Percentiles rank a stretch among this genome's conserved stretches.
phyloP scores from a whole-genome alignment of 257 asterid genomes.

The Jacaranda copaia region DNA sequence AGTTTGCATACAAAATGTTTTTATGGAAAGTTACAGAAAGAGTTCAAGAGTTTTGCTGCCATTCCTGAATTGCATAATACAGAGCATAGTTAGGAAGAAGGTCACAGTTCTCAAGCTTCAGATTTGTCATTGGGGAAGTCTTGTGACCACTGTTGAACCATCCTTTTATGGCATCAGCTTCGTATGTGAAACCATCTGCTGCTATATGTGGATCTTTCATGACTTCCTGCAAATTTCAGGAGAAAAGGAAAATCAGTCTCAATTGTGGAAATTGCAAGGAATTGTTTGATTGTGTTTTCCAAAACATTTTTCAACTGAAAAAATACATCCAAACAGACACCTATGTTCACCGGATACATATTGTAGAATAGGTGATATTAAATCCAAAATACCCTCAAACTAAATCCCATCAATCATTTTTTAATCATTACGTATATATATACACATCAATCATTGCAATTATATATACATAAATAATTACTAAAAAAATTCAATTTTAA shows the following conservation, averaged over 20 bases:
- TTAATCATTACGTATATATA: no score
- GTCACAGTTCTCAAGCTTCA: slow-evolving; percentile 74
- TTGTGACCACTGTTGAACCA: slow-evolving; percentile 88
- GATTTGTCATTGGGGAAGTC: slow-evolving; percentile 97
- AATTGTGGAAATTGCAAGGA: no score
- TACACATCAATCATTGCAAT: no score
- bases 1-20: neutral
- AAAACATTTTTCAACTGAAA: no score
- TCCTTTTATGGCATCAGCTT: slow-evolving; percentile 87
- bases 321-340: no score
- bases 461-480: no score
- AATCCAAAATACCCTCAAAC: no score
- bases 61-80: slow-evolving; percentile 89
- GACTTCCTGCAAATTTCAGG: slow-evolving; percentile 67
- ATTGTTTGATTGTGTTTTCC: no score
- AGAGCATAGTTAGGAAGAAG: slow-evolving; percentile 90
- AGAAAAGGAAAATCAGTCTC: neutral
- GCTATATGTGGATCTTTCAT: slow-evolving; percentile 93
- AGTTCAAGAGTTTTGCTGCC: slow-evolving; percentile 65
- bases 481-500: no score
- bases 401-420: no score
- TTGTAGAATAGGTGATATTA: no score
- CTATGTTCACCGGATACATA: no score
- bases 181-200: slow-evolving; percentile 93
- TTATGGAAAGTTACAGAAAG: neutral